Evolutionary conservation across 1,139 yeast genomes (phyloP), one percentile per base, ranked within the genome.

Genomic region (Kluyveromyces sp.): DNA sequence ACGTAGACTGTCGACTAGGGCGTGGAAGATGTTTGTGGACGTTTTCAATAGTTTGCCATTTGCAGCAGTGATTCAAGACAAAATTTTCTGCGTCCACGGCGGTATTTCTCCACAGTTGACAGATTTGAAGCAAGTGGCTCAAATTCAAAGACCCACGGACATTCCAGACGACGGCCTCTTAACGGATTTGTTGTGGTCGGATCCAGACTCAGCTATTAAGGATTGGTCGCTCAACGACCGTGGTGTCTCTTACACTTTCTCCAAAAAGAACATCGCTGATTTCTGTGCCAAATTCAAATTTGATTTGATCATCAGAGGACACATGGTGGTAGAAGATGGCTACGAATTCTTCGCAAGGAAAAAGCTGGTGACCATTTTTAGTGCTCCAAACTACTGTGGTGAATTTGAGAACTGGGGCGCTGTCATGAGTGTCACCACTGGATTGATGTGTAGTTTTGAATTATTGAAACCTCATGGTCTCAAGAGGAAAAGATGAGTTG

Each of bases 291-390:
- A 72, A 40, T 84, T 85, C 63, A 78, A 81, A 46, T 81, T 86
- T 66, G 95, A 86, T 63, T 68, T 86, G 54, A 75, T 86, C 51
- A 88, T 83, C 28, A 70, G 95, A 54, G 95, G 94, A 13, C 95
- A 86, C 63, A 86, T 86, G 95, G 95, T 86, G 40, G 95, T 86
- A 37, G 95, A 86, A 64, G 94, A 86, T 61, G 95, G 95, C 3
- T 86, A 86, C 60, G 95, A 86, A 61, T 86, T 86, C 58, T 86
- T 84, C 64, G 81, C 83, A 47, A 78, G 76, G 57, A 73, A 88
- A 53, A 80, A 78, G 58, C 71, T 86, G 51, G 95, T 86, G 2
- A 86, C 95, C 0, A 79, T 86, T 1, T 86, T 86, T 56, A 78
- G 84, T 53, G 95, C 95, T 2, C 95, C 95, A 3, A 86, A 86